Percentiles rank a stretch among this genome's conserved stretches.
These are phyloP conservation scores for Senecio squalidus DNA, from an alignment of 140 eudicot species.

Conservation along the genomic window DNA sequence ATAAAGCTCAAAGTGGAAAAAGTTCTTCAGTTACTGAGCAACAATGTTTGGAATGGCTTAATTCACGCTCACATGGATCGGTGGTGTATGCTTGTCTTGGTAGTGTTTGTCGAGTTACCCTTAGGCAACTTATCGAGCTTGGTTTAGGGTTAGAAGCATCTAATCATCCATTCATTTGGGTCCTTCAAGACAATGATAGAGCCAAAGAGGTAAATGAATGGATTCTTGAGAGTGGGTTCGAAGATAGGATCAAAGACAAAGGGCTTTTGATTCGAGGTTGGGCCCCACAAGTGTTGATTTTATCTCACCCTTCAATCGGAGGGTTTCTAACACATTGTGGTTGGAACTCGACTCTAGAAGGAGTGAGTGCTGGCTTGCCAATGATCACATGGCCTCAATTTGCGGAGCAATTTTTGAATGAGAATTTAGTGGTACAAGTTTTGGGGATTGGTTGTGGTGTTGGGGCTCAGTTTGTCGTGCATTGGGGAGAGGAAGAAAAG, in stretches of 20 bases:
- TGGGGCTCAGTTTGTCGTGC: constrained; percentile 29
- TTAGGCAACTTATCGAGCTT: constrained; percentile 33
- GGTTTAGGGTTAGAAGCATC: constrained; percentile 51
- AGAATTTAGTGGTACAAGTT: constrained; percentile 31
- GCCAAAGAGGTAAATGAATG: constrained; percentile 28
- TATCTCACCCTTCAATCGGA: constrained; percentile 43
- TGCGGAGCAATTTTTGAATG: constrained; percentile 41
- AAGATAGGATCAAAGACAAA: constrained; percentile 34
- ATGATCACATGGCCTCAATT: constrained; percentile 56
- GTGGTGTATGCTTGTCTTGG: constrained; percentile 41
- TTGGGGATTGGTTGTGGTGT: constrained; percentile 31
- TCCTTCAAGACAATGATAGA: constrained; percentile 21
- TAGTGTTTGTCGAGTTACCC: constrained; percentile 24
- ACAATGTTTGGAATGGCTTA: constrained; percentile 37
- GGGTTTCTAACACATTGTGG: constrained; percentile 57
- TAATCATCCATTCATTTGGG: constrained; percentile 45
- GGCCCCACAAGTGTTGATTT: constrained; percentile 51
- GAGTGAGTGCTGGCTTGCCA: constrained; percentile 35
- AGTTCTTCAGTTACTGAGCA: constrained; percentile 6
- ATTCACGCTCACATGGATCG: constrained; percentile 22
- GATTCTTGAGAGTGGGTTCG: constrained; percentile 33
- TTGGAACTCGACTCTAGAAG: constrained; percentile 47
- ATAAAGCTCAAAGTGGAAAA: constrained; percentile 28
- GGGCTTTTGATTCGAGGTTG: constrained; percentile 43
- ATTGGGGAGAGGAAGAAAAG: constrained; percentile 27